Percentiles rank a stretch among this genome's conserved stretches.
These are phyloP conservation scores for Solanum acaule DNA, from an alignment of 257 asterid genomes.

Conservation along the genomic window DNA sequence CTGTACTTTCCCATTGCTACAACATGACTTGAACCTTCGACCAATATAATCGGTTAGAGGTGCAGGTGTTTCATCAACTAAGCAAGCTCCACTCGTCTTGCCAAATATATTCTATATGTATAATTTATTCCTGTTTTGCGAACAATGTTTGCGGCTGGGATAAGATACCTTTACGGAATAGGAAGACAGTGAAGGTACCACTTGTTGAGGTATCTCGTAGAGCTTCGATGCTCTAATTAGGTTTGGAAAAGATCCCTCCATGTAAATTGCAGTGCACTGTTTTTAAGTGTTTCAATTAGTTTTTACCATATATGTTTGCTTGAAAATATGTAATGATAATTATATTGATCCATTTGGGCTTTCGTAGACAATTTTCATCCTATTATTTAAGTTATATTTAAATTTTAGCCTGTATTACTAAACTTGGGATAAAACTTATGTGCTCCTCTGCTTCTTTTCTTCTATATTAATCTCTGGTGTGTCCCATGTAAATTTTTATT, in stretches of 20 bases:
- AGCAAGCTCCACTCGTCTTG: neutral
- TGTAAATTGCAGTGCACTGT: slow-evolving; percentile 1
- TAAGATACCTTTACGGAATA: slow-evolving; percentile 57
- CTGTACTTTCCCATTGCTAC: neutral
- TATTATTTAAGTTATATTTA: too few species aligned
- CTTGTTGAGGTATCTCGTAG: slow-evolving; percentile 37
- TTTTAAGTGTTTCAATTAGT: too few species aligned
- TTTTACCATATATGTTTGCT: too few species aligned
- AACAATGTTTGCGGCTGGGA: slow-evolving; percentile 56
- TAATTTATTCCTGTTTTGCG: neutral
- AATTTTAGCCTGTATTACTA: too few species aligned
- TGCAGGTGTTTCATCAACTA: neutral
- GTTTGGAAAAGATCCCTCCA: slow-evolving; percentile 5
- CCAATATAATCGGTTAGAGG: neutral
- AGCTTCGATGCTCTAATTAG: slow-evolving; percentile 13
- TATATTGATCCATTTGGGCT: too few species aligned
- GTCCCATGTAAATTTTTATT: too few species aligned
- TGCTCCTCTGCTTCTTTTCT: neutral
- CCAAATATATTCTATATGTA: neutral
- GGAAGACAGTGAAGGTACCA: slow-evolving; percentile 18
- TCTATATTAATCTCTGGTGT: too few species aligned
- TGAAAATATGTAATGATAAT: too few species aligned
- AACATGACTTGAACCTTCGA: neutral
- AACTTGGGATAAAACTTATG: too few species aligned
- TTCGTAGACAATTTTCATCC: too few species aligned